These are phyloP conservation scores for Fusarium sarcochroum DNA, from an alignment of 2,329 filamentous ascomycete species.

Conservation along the genomic window DNA sequence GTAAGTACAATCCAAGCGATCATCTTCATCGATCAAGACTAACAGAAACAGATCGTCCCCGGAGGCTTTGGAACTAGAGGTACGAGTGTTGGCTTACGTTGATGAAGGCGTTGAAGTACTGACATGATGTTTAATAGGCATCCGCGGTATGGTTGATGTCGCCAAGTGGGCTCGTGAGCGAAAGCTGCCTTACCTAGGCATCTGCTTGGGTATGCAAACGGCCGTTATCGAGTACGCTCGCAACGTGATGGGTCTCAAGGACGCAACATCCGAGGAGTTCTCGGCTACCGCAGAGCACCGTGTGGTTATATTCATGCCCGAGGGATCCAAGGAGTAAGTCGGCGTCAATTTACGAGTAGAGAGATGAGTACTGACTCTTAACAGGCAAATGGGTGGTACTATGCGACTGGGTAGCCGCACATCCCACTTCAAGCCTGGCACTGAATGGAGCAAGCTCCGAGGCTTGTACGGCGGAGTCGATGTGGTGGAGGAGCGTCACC, in stretches of 20 bases:
- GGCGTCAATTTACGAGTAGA: fast-evolving
- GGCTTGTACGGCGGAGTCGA: constrained; percentile 76
- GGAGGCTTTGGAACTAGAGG: constrained; percentile 87
- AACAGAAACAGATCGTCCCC: constrained; percentile 64
- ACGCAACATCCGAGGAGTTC: constrained; percentile 71
- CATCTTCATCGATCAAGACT: background rate
- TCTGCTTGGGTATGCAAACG: constrained; percentile 94
- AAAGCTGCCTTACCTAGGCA: constrained; percentile 85
- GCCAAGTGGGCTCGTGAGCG: constrained; percentile 90
- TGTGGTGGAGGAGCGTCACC: constrained; percentile 79
- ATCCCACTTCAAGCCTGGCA: constrained; percentile 80
- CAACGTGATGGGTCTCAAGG: constrained; percentile 75
- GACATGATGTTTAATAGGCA: background rate
- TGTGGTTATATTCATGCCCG: constrained; percentile 93
- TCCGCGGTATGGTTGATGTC: constrained; percentile 88
- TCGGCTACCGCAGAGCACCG: constrained; percentile 71
- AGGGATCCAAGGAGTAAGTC: constrained; percentile 63
- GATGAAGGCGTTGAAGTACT: background rate
- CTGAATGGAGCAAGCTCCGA: constrained; percentile 84
- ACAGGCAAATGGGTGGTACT: constrained; percentile 75
- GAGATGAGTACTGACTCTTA: constrained; percentile 7
- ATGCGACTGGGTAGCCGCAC: constrained; percentile 86
- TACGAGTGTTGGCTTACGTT: constrained; percentile 55
- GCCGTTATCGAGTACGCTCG: constrained; percentile 92
- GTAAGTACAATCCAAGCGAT: background rate